Base-by-base conservation (phyloP, 1,284 basidiomycete species). In the Coniferiporia sulphurascens region DNA sequence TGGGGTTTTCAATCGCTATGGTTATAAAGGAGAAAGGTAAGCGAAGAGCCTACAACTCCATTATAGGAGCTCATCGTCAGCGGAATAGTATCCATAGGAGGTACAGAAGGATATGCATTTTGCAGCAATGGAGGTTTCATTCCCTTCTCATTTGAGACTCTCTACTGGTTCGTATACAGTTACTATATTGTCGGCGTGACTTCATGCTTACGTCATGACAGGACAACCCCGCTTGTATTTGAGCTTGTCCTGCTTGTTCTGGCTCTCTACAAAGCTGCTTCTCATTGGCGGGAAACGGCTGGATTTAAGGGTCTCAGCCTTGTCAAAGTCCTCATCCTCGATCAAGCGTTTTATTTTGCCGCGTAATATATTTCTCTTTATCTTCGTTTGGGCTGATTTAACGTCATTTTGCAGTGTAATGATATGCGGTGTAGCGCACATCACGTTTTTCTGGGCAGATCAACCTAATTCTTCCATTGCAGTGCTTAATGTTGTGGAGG, bases 221-320 rank as follows among this genome's bases (percentile, higher is more conserved):
- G 55, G 55, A 48, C 38, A 13, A n/a, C 46, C 17, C 44, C 55
- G 10, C 22, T 56, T 44, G 12, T 56, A 9, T 56, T 46, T 44
- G 55, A 45, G 27, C 7, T 38, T 19, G 4, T 56, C 7, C 21
- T 56, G 15, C 48, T 56, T 45, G 3, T 27, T n/a, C 17, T 56
- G 27, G 55, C 55, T 49, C 45, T 56, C 8, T 38, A 48, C 34
- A 46, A 36, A 32, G 34, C 51, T 52, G 17, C 32, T 38, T 19
- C 34, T 32, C 38, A 17, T 15, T 52, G 51, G 51, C 34, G 19
- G 51, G 17, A 21, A n/a, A 17, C 51, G 10, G 27, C 27, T 21
- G 51, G 51, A 8, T 35, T 52, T 38, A 21, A 38, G 34, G 51
- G 51, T 15, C 13, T 52, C 12, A 17, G 17, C n/a, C 51, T 38